phyloP scores from a whole-genome alignment of 139 green algal species.

The Coccomyxa sp. region DNA sequence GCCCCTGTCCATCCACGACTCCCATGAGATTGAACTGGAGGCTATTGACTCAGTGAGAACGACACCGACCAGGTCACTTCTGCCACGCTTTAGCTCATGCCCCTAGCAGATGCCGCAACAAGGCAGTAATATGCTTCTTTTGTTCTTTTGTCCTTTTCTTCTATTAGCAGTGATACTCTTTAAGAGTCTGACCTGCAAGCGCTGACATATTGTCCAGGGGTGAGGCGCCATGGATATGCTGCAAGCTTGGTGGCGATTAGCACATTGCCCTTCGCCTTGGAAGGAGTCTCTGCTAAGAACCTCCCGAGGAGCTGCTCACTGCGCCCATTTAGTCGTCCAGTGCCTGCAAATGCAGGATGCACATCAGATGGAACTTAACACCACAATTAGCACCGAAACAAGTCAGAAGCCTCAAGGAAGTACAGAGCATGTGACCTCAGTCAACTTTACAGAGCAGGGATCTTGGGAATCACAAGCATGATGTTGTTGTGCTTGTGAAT shows the following conservation, averaged over 20 bases:
- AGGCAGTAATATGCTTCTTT: no score
- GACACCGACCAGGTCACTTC: neutral
- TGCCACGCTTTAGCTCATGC: neutral
- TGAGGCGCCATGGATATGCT: conserved; percentile 83
- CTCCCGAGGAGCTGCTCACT: conserved; percentile 64
- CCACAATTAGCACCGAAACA: no score
- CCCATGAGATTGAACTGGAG: neutral
- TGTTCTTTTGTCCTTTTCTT: no score
- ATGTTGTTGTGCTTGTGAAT: neutral
- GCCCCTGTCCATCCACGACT: conserved; percentile 27
- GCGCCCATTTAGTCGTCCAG: conserved; percentile 48
- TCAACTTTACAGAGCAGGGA: neutral
- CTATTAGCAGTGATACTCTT: no score
- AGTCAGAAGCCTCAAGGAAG: neutral
- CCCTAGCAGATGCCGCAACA: neutral
- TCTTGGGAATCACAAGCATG: neutral
- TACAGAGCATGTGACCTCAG: neutral
- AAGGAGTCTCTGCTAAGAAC: conserved; percentile 67
- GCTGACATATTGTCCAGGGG: conserved; percentile 47
- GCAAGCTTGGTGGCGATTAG: conserved; percentile 76
- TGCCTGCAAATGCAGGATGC: conserved; percentile 23
- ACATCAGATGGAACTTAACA: neutral
- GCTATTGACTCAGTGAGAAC: neutral
- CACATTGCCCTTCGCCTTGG: conserved; percentile 9
- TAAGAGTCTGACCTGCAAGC: neutral